Evolutionary conservation across 2,329 filamentous ascomycete genomes (phyloP), one percentile per base, ranked within the genome.

Genomic region (Tolypocladium sp.): DNA sequence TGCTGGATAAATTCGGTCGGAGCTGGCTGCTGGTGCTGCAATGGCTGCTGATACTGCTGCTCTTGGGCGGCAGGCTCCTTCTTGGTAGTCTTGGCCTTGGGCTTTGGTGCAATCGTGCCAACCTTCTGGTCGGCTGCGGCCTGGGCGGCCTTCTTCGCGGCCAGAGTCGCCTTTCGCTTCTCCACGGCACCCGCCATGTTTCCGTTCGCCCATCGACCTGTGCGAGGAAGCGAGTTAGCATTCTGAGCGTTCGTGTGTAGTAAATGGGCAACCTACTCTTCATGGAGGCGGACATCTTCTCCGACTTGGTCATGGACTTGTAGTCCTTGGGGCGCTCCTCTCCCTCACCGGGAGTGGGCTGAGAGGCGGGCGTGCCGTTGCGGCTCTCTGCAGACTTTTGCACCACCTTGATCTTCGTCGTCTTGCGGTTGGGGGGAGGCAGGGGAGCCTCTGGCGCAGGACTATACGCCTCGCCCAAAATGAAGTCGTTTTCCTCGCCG

Each of bases 221-320:
- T 13, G 22, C 49, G 17, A 33, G 22, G 52, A 51, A 55, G 42
- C 20, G 44, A 54, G 66, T 70, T 68, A 73, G 72, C 61, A 53
- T 22, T n/a, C 33, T 22, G 55, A 44, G 40, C 22, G 27, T 51
- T 46, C 38, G 27, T 13, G 25, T 22, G 8, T 33, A 7, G 55
- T 13, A 13, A 4, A 40, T 37, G 35, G 40, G 33, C 33, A 46
- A 70, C 78, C 73, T 74, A 85, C 83, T 81, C 74, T 84, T 84
- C 83, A 86, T 86, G 3, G 82, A 85, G 22, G 78, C 78, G n/a
- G 80, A 83, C 82, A 86, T 85, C 76, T 86, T 86, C 71, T 86
- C 82, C 37, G 81, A 84, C 73, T 86, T 86, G 55, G 81, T 85
- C 82, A 85, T 85, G 51, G 79, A 76, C 41, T 79, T 79, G 65